Conservation (phyloP, 2,329 filamentous ascomycete genomes). For the Macrophomina pseudophaseolina region DNA sequence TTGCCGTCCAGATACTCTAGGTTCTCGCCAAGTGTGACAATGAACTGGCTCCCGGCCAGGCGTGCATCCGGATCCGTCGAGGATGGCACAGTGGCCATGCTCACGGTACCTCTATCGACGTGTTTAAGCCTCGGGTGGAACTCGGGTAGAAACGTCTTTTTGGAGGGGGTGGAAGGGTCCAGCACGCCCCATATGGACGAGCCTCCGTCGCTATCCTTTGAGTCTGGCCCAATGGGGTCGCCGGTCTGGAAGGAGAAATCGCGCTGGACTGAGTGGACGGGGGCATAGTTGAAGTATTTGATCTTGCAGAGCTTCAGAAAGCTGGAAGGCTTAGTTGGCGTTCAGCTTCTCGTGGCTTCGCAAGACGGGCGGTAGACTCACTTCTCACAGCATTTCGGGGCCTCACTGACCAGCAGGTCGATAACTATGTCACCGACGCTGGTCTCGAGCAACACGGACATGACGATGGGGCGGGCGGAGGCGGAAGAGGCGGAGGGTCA, state of each 20-base stretch:
- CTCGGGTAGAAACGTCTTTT: constrained; percentile 81
- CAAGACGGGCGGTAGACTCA: constrained; percentile 56
- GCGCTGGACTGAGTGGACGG: constrained; percentile 89
- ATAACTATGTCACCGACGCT: constrained; percentile 93
- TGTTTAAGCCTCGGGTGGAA: constrained; percentile 90
- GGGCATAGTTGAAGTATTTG: constrained; percentile 99
- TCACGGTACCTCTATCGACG: constrained; percentile 86
- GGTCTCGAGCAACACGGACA: constrained; percentile 95
- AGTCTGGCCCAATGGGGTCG: constrained; percentile 87
- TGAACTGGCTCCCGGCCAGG: constrained; percentile 88
- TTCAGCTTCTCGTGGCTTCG: constrained; percentile 57
- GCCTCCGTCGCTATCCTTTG: constrained; percentile 86
- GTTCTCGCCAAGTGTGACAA: constrained; percentile 87
- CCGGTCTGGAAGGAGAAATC: constrained; percentile 96
- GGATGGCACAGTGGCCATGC: constrained; percentile 90
- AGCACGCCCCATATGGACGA: constrained; percentile 90
- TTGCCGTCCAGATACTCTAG: constrained; percentile 91
- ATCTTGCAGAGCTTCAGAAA: constrained; percentile 98
- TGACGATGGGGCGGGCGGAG: constrained; percentile 45
- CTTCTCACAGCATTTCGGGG: constrained; percentile 94
- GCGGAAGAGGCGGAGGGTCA: background rate
- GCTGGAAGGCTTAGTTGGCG: constrained; percentile 64
- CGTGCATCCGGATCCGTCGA: constrained; percentile 78
- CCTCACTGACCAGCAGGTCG: constrained; percentile 86
- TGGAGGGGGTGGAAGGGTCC: constrained; percentile 63